Base-by-base conservation (phyloP, 164 flowering plant species). In the Dillenia turbinata region DNA sequence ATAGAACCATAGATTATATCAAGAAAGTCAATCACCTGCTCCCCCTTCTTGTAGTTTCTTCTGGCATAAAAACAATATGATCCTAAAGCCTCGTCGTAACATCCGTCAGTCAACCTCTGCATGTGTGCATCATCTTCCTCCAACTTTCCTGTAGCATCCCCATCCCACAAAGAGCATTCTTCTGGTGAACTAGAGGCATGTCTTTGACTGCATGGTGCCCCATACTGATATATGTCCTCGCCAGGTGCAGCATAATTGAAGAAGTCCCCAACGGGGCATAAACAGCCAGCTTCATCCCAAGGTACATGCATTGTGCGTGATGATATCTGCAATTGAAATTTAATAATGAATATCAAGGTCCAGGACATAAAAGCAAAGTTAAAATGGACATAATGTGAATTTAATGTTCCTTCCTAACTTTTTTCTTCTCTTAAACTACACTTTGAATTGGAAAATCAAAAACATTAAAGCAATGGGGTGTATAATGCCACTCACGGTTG, bases 231-330 rank as follows among this genome's bases (percentile, higher is more conserved):
- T 17, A 59, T 43, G 22, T 83, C 91, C 60, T 79, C 90, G 52
- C 80, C 91, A 52, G 98, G 98, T 47, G 96, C 87, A 72, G 84
- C 82, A 69, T 95, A 95, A 66, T 95, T 95, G 67, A 88, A 92
- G 52, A 91, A 79, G 73, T 95, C 99, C 16, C 96, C 97, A 52
- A 91, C 87, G 43, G 99, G 99, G 60, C 99, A 95, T 69, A 95
- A 81, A 70, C 99, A 91, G 43, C 99, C 99, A 64, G 96, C 99
- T 56, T 81, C 83, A 76, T 95, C 96, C 99, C 99, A 92, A 44
- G 96, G 85, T 73, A 91, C 64, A 71, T 95, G 90, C 81, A 95
- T 62, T 17, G 99, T 85, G 17, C 96, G 84, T 1, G 97, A 84
- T 16, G 97, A 88, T 74, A 95, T 78, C 99, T 94, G 69, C 63